Conservation (phyloP, 1,284 basidiomycete genomes). For the Boletus semigastroideus region DNA sequence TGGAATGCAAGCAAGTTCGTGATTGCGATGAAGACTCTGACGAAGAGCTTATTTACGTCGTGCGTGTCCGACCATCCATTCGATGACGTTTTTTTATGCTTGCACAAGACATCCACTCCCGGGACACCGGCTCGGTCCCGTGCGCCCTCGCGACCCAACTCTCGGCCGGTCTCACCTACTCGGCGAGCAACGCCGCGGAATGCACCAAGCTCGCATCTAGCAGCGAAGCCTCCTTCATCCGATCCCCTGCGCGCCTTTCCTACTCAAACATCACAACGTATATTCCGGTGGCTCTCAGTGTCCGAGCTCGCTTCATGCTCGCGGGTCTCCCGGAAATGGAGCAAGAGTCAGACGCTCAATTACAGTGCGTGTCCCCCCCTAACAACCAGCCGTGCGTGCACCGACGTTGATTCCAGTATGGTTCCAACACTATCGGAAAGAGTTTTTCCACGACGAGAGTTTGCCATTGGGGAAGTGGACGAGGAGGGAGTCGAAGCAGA, state of each 20-base stretch:
- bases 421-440: slow-evolving; percentile 84
- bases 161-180: slow-evolving; percentile 61
- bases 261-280: slow-evolving; percentile 75
- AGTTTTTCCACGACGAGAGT: slow-evolving; percentile 75
- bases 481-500: slow-evolving; percentile 81
- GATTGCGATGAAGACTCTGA: slow-evolving; percentile 55
- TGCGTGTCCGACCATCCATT: slow-evolving; percentile 38
- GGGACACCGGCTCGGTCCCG: slow-evolving; percentile 64
- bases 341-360: slow-evolving; percentile 83
- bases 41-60: slow-evolving; percentile 75
- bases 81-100: slow-evolving; percentile 1
- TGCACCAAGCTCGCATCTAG: slow-evolving; percentile 18
- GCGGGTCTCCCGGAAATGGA: slow-evolving; percentile 83
- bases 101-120: slow-evolving; percentile 62
- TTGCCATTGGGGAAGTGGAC: slow-evolving; percentile 82
- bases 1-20: slow-evolving; percentile 22
- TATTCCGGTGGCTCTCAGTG: slow-evolving; percentile 69
- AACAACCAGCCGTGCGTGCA: background rate
- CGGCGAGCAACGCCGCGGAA: slow-evolving; percentile 44
- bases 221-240: slow-evolving; percentile 30
- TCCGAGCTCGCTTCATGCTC: slow-evolving; percentile 74
- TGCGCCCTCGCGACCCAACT: slow-evolving; percentile 48
- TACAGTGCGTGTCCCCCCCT: slow-evolving; percentile 58
- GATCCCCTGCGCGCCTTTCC: slow-evolving; percentile 75
- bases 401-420: slow-evolving; percentile 57